These are phyloP conservation scores for Sporothrix variecibatus DNA, from an alignment of 2,329 filamentous ascomycete genomes.

Conservation along the genomic window DNA sequence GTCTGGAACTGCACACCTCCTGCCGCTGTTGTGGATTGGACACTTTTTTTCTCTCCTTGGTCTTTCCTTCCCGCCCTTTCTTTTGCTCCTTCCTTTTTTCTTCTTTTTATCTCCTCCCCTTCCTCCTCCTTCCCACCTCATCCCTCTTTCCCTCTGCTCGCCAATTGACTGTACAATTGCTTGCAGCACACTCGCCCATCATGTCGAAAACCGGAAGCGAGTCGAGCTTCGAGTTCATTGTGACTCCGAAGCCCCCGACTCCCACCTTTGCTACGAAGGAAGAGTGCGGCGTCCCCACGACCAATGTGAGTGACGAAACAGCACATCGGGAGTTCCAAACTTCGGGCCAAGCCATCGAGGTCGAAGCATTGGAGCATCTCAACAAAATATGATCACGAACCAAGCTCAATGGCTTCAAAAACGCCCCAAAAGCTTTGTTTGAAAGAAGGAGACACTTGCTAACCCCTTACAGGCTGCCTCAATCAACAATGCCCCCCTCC, in stretches of 20 bases:
- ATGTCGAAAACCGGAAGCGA: conserved; percentile 56
- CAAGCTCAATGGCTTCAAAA: neutral
- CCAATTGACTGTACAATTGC: conserved; percentile 26
- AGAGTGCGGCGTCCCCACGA: conserved; percentile 58
- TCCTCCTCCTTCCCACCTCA: neutral
- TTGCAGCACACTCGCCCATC: conserved; percentile 36
- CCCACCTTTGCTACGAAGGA: conserved; percentile 54
- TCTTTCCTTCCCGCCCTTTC: neutral
- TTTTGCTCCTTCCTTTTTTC: neutral
- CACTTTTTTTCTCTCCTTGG: conserved; percentile 5
- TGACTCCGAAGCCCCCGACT: conserved; percentile 55
- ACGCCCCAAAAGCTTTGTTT: neutral
- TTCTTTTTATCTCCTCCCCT: neutral
- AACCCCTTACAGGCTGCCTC: conserved; percentile 66
- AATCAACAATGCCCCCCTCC: conserved; percentile 93
- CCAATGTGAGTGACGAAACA: conserved; percentile 46
- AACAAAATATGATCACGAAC: neutral
- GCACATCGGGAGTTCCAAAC: neutral
- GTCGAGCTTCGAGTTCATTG: conserved; percentile 65
- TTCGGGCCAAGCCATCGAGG: neutral
- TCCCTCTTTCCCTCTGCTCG: conserved; percentile 6
- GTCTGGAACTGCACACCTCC: conserved; percentile 5
- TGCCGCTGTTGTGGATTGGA: conserved; percentile 5
- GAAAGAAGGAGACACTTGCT: conserved; percentile 16
- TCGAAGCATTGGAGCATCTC: neutral